Evolutionary conservation across 148 eudicot genomes (phyloP).

Genomic region (Tetragonia tetragonoides): DNA sequence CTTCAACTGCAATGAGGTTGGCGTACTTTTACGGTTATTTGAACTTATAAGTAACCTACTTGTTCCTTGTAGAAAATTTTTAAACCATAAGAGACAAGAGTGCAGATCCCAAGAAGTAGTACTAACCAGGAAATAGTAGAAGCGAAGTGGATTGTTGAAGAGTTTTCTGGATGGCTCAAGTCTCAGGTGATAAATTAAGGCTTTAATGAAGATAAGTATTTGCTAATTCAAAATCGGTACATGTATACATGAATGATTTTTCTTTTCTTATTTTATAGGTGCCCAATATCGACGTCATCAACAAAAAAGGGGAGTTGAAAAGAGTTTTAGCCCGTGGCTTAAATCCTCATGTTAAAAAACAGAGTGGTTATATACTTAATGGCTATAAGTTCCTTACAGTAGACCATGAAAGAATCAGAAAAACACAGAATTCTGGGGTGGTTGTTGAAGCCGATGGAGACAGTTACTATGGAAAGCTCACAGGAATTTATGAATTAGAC

Average conservation of each 20-base stretch:
- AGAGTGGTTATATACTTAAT: neutral
- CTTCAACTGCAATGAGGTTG: neutral
- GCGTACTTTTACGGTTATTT: neutral
- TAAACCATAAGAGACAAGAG: neutral
- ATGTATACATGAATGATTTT: no score
- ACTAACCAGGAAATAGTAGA: neutral
- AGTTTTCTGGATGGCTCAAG: neutral
- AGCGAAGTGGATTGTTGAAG: neutral
- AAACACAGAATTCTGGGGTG: constrained; percentile 15
- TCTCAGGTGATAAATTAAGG: neutral
- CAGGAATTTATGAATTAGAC: constrained; percentile 5
- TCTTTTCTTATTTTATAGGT: neutral
- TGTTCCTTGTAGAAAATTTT: neutral
- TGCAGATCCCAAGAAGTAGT: neutral
- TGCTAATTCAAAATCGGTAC: no score
- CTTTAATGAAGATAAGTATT: neutral
- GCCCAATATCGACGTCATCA: neutral
- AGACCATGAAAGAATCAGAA: neutral
- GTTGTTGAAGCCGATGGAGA: constrained; percentile 12
- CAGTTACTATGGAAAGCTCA: constrained; percentile 18
- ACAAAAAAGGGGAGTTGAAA: constrained; percentile 3
- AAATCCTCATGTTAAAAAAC: neutral
- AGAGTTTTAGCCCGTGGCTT: neutral
- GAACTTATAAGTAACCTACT: neutral
- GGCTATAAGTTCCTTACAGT: constrained; percentile 18